Conservation (phyloP, 495 filamentous ascomycete species). For the Daldinia bambusicola region DNA sequence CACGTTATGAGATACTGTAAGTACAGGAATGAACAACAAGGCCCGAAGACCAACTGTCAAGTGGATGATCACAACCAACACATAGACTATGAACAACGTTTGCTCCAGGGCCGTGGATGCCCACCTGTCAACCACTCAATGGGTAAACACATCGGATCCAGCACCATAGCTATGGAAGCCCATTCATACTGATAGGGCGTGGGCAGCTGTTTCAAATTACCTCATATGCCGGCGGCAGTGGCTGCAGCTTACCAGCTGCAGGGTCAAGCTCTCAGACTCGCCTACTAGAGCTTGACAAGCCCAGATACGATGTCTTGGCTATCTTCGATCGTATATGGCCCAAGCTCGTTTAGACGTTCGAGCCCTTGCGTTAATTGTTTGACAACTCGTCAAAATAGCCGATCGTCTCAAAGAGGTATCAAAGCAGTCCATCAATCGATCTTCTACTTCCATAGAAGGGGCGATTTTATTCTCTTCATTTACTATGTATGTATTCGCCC, state of each 20-base stretch:
- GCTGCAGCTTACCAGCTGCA: neutral
- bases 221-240: neutral
- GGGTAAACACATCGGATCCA: constrained; percentile 5
- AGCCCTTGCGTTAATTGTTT: neutral
- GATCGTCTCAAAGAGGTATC: neutral
- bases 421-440: neutral
- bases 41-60: constrained; percentile 1
- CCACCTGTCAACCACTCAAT: constrained; percentile 9
- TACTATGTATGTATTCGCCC: neutral
- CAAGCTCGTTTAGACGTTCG: neutral
- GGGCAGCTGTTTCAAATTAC: neutral
- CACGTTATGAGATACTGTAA: neutral
- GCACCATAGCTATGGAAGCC: constrained; percentile 12
- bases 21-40: neutral
- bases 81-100: neutral
- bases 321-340: neutral
- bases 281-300: neutral
- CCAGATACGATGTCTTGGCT: neutral
- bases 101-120: neutral
- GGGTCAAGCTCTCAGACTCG: too few relatives aligned
- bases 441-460: neutral
- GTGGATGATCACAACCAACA: neutral
- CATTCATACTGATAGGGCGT: neutral
- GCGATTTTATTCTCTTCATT: neutral
- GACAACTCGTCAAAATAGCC: neutral